Percentiles rank a stretch among this genome's conserved stretches.
These are phyloP conservation scores for Panellus pusillus DNA, from an alignment of 768 basidiomycete species.

Conservation along the genomic window DNA sequence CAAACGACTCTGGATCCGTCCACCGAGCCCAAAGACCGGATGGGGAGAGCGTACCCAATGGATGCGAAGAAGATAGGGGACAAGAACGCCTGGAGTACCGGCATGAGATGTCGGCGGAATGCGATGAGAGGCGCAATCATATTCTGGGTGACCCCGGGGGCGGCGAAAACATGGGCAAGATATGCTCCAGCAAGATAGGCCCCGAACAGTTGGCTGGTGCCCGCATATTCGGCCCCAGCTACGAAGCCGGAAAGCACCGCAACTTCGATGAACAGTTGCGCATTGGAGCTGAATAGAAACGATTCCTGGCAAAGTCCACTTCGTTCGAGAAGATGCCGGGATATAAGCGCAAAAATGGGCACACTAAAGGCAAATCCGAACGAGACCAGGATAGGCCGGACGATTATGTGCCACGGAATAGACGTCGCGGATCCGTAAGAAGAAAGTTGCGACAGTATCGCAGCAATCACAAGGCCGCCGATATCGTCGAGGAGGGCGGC, in stretches of 20 bases:
- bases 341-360: slow-evolving; percentile 31
- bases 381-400: slow-evolving; percentile 56
- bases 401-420: slow-evolving; percentile 39
- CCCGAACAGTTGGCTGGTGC: slow-evolving; percentile 62
- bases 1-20: slow-evolving; percentile 35
- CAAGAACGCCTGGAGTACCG: slow-evolving; percentile 43
- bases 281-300: slow-evolving; percentile 11
- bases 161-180: slow-evolving; percentile 36
- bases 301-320: neutral
- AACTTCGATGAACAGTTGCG: slow-evolving; percentile 39
- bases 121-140: slow-evolving; percentile 17
- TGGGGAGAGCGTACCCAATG: slow-evolving; percentile 58
- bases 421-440: slow-evolving; percentile 6
- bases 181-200: slow-evolving; percentile 60
- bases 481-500: slow-evolving; percentile 70
- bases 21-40: slow-evolving; percentile 41
- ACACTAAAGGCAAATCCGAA: slow-evolving; percentile 46
- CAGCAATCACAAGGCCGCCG: slow-evolving; percentile 57
- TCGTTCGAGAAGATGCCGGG: slow-evolving; percentile 4
- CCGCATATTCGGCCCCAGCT: slow-evolving; percentile 49
- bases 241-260: slow-evolving; percentile 43
- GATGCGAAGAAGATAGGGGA: slow-evolving; percentile 69
- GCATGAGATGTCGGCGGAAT: slow-evolving; percentile 39
- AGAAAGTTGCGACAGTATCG: slow-evolving; percentile 49
- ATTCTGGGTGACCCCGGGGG: neutral